Base-by-base conservation (phyloP, 2,329 filamentous ascomycete species). In the Xylaria sp. region DNA sequence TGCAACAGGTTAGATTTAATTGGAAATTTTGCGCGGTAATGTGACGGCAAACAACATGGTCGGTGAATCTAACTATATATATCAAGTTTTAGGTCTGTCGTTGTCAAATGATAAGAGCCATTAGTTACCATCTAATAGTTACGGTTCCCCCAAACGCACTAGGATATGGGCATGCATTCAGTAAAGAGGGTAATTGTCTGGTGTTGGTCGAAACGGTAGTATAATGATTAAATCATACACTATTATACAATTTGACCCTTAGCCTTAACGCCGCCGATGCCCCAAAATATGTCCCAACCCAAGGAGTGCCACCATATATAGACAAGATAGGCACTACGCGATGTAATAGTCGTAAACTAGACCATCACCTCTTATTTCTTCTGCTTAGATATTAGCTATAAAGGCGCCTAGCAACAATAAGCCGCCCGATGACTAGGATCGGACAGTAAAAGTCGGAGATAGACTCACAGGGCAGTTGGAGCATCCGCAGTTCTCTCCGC, bases 401-500 rank as follows among this genome's bases (percentile, higher is more conserved):
- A 1, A 2, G n/a, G 5, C 32, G 32, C 50, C 1, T 3, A 27
- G 19, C 24, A 7, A 50, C 39, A 24, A 24, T 19, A 4, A 24
- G 7, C 19, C 12, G 5, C 2, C 39, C 12, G 39, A 17, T 14
- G 17, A 17, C 39, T 17, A 42, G 12, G 14, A 42, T 42, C 9
- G 39, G 39, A 14, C 1, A 4, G 14, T 17, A 7, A 6, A 48
- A 1, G 27, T 45, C 17, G 8, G 59, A 58, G 30, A 51, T 58
- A 21, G 9, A 70, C 76, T 72, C 54, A 78, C 76, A 8, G 75
- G 75, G 71, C 75, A 78, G 69, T 69, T 73, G 53, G 69, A 51
- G 73, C 75, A 78, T 39, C 71, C 72, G 70, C 76, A 78, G 75
- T 67, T 74, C 48, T 73, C 48, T 67, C 71, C 73, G 63, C 76